Evolutionary conservation across 805 yeast species (phyloP), one percentile per base, ranked within the genome.

Genomic region (Cyberlindnera saturnus): DNA sequence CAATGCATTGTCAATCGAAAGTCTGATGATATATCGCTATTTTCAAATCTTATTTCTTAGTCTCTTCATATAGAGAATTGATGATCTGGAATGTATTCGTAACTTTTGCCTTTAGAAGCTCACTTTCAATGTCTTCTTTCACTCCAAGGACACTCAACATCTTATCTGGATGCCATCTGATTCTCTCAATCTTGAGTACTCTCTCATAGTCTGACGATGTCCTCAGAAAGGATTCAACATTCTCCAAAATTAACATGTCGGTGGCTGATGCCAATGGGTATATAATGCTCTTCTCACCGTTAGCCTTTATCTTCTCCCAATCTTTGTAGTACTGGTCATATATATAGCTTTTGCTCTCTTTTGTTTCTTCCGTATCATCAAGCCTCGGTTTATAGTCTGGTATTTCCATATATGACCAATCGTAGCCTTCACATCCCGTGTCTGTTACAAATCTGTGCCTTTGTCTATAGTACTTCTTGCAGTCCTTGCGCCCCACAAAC

Each of bases 101-200:
- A 10, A 71, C 62, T 32, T 53, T 56, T 3, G 47, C 46, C 39
- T 58, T 55, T 13, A 50, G 28, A 5, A 38, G 31, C 19, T 41
- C 28, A 20, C 46, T 43, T 17, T 41, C 43, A 4, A 40, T 18
- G 11, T 34, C 19, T 45, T 45, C 47, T 1, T 33, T 15, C 2
- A 55, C 32, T 43, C 57, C 46, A 3, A 66, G 52, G 32, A 55
- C 56, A 10, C 58, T 55, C 10, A 57, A 52, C 80, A 82, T 74
- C 52, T 71, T 74, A 54, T 82, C 89, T 1, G 89, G 89, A 56
- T 82, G 89, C 88, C 88, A 82, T 47, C 75, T 61, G 6, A 81
- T 58, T 42, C 88, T 57, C 51, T 82, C 88, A 26, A 45, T 50
- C 45, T 72, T 77, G 19, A 67, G 45, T 9, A 61, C 47, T 6